phyloP scores from a whole-genome alignment of 768 basidiomycete genomes.

The Rhodocollybia butyracea region DNA sequence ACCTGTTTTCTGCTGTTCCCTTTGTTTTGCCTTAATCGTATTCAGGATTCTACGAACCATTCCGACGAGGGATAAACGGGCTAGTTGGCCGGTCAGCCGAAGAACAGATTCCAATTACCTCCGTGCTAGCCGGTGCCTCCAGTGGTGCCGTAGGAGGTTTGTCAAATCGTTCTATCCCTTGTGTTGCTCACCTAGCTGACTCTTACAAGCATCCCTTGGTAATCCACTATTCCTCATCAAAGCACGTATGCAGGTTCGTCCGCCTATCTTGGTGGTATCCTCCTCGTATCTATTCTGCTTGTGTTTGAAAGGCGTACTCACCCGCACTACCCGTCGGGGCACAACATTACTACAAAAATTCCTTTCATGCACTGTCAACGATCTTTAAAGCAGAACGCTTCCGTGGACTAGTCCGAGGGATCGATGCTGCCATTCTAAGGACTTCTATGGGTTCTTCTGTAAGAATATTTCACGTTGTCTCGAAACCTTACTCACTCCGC shows the following conservation, averaged over 20 bases:
- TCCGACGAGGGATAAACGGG: slow-evolving; percentile 69
- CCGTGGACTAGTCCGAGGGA: slow-evolving; percentile 82
- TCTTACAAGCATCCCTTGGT: slow-evolving; percentile 59
- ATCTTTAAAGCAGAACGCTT: slow-evolving; percentile 78
- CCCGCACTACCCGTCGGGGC: slow-evolving; percentile 91
- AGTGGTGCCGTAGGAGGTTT: slow-evolving; percentile 91
- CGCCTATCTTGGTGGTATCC: slow-evolving; percentile 1
- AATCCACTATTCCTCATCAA: slow-evolving; percentile 95
- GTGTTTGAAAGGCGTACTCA: slow-evolving; percentile 72
- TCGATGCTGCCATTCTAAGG: slow-evolving; percentile 89
- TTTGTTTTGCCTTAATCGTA: neutral
- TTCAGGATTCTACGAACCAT: slow-evolving; percentile 95
- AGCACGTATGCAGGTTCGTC: slow-evolving; percentile 88
- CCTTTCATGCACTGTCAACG: slow-evolving; percentile 74
- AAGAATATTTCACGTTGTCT: slow-evolving; percentile 11
- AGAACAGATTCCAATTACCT: slow-evolving; percentile 71
- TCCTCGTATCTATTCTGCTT: neutral
- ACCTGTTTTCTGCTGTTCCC: slow-evolving; percentile 7
- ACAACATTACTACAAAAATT: slow-evolving; percentile 88
- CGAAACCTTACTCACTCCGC: neutral
- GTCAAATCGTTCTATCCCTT: slow-evolving; percentile 8
- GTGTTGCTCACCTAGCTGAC: slow-evolving; percentile 1
- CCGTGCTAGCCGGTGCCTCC: slow-evolving; percentile 80
- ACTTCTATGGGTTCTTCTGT: slow-evolving; percentile 95
- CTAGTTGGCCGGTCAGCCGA: slow-evolving; percentile 59